These are phyloP conservation scores for Lithospermum erythrorhizon DNA, from an alignment of 257 asterid species.

Conservation along the genomic window DNA sequence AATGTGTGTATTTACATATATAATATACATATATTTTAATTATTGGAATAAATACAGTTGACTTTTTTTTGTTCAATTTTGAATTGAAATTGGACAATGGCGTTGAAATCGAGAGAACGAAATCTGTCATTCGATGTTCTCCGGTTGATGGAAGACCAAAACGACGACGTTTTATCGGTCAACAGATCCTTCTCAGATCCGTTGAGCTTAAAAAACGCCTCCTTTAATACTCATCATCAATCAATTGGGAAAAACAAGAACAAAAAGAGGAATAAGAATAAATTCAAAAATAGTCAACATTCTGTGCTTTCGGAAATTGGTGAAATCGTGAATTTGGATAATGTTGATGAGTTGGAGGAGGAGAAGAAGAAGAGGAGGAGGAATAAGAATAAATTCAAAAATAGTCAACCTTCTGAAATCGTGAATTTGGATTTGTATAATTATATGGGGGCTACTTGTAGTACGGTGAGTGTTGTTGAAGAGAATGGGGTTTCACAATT, in stretches of 20 bases:
- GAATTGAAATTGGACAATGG: conserved; percentile 25
- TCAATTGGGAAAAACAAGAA: too few relatives aligned
- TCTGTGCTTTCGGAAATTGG: too few relatives aligned
- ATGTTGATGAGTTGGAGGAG: too few relatives aligned
- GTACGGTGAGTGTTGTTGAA: conserved; percentile 23
- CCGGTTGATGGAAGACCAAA: conserved; percentile 15
- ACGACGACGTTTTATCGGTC: conserved; percentile 27
- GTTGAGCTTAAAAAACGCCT: conserved; percentile 17
- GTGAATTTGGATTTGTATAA: background rate
- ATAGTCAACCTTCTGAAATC: conserved; percentile 10
- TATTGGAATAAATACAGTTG: background rate
- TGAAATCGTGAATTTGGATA: too few relatives aligned
- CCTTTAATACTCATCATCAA: conserved; percentile 4
- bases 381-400: conserved; percentile 34
- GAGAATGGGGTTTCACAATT: conserved; percentile 8
- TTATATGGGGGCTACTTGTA: too few relatives aligned
- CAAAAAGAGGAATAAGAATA: too few relatives aligned
- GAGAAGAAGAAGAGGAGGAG: conserved; percentile 22
- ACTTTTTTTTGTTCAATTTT: background rate
- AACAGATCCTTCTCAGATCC: conserved; percentile 49
- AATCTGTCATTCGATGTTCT: conserved; percentile 58
- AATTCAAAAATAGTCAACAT: too few relatives aligned
- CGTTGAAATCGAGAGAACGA: conserved; percentile 43
- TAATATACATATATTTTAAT: background rate
- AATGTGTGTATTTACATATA: too few relatives aligned